Evolutionary conservation across 2,329 filamentous ascomycete species (phyloP).

Genomic region (Zalaria sp.): DNA sequence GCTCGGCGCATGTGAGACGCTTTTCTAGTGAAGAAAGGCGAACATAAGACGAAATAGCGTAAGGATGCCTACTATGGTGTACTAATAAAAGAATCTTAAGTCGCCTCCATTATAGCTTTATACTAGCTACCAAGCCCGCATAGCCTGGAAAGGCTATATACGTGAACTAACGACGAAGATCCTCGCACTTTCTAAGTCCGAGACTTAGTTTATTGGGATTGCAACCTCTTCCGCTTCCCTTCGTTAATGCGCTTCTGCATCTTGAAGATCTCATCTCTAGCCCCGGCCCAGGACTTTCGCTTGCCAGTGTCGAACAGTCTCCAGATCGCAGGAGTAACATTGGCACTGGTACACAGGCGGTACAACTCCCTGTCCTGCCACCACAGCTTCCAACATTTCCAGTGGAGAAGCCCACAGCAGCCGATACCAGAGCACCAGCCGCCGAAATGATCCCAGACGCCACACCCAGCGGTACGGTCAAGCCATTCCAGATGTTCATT

Average conservation of each 20-base stretch:
- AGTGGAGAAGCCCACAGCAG: slow-evolving; percentile 8
- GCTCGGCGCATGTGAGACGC: too few species aligned
- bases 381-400: slow-evolving; percentile 22
- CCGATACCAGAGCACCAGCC: slow-evolving; percentile 4
- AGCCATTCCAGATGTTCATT: slow-evolving; percentile 16
- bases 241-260: background rate
- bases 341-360: slow-evolving; percentile 17
- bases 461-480: slow-evolving; percentile 18
- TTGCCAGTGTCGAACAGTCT: slow-evolving; percentile 21
- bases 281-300: slow-evolving; percentile 18
- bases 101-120: too few species aligned
- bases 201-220: background rate
- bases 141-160: too few species aligned
- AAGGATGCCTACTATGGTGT: too few species aligned
- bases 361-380: slow-evolving; percentile 18
- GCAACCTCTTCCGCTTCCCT: background rate
- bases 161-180: too few species aligned
- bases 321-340: slow-evolving; percentile 19
- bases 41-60: too few species aligned
- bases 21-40: too few species aligned
- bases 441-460: slow-evolving; percentile 18
- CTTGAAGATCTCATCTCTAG: slow-evolving; percentile 12
- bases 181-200: too few species aligned
- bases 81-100: too few species aligned
- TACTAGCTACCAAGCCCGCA: too few species aligned